A percentile compares a stretch with the other conserved stretches of the same genome.
These are phyloP conservation scores for Scorias spongiosa DNA, from an alignment of 2,329 filamentous ascomycete genomes.

Conservation along the genomic window DNA sequence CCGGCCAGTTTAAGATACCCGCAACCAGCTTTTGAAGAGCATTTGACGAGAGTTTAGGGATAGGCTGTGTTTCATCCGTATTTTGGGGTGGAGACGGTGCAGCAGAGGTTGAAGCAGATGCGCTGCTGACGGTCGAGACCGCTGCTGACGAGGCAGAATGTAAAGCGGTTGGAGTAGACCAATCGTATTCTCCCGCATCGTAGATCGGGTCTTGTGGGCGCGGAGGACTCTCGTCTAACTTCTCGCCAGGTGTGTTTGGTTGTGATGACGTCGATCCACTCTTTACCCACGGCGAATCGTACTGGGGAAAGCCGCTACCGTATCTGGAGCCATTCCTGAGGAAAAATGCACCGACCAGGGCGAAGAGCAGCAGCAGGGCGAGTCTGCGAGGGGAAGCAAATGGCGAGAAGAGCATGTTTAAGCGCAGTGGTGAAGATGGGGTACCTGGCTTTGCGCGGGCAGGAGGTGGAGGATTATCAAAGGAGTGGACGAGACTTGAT, in stretches of 20 bases:
- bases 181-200: conserved; percentile 1
- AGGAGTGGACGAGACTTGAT: no score
- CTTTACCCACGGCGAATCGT: conserved; percentile 5
- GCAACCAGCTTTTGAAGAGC: background rate
- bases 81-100: conserved; percentile 1
- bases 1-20: conserved; percentile 1
- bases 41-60: background rate
- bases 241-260: background rate
- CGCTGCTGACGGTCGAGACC: background rate
- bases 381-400: conserved; percentile 24
- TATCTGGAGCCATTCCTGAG: conserved; percentile 11
- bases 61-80: background rate
- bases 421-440: background rate
- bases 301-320: conserved; percentile 9
- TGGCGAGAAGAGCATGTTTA: conserved; percentile 11
- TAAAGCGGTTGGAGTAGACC: background rate
- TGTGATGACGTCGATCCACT: conserved; percentile 1
- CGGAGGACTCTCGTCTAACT: background rate
- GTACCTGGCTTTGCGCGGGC: background rate
- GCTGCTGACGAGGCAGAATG: background rate
- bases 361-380: conserved; percentile 20
- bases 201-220: conserved; percentile 1
- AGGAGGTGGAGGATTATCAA: background rate
- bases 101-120: background rate
- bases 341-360: conserved; percentile 16